A percentile compares a stretch with the other conserved stretches of the same genome.
These are phyloP conservation scores for Aspergillus aculeatus DNA, from an alignment of 2,329 filamentous ascomycete species.

Conservation along the genomic window DNA sequence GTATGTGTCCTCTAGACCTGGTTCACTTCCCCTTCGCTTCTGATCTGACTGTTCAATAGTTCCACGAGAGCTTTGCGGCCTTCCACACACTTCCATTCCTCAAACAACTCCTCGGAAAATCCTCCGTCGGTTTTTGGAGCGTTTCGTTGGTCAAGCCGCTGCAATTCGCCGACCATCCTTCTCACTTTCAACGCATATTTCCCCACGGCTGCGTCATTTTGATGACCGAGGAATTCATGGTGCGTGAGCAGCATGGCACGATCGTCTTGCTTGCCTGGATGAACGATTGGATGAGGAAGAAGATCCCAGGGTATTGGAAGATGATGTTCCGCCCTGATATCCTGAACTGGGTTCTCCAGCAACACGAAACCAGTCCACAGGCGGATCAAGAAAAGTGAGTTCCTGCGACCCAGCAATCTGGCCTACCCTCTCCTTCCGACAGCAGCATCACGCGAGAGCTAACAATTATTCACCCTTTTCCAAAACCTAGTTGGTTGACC, in stretches of 20 bases:
- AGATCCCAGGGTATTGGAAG: conserved; percentile 34
- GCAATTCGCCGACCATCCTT: conserved; percentile 19
- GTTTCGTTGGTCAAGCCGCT: conserved; percentile 31
- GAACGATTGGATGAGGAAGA: conserved; percentile 17
- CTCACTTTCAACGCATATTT: conserved; percentile 39
- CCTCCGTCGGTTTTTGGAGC: conserved; percentile 35
- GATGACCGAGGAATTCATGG: conserved; percentile 43
- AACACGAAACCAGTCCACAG: conserved; percentile 19
- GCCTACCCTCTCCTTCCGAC: neutral
- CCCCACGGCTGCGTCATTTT: conserved; percentile 39
- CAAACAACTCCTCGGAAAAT: conserved; percentile 20
- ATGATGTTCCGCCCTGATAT: conserved; percentile 41
- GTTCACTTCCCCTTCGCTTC: neutral
- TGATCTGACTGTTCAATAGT: conserved; percentile 23
- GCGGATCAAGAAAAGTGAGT: conserved; percentile 22
- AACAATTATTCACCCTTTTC: neutral
- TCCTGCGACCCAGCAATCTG: too few relatives aligned
- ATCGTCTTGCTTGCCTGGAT: conserved; percentile 41
- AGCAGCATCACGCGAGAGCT: neutral
- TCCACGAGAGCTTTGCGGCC: conserved; percentile 37
- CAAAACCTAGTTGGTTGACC: conserved; percentile 21
- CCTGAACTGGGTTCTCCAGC: conserved; percentile 33
- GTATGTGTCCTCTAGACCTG: conserved; percentile 26
- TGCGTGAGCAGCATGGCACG: conserved; percentile 29
- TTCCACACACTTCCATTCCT: conserved; percentile 32